A percentile compares a stretch with the other conserved stretches of the same genome.
Conservation (phyloP, 352 stramenopile species). For the Thraustochytrium sp. region DNA sequence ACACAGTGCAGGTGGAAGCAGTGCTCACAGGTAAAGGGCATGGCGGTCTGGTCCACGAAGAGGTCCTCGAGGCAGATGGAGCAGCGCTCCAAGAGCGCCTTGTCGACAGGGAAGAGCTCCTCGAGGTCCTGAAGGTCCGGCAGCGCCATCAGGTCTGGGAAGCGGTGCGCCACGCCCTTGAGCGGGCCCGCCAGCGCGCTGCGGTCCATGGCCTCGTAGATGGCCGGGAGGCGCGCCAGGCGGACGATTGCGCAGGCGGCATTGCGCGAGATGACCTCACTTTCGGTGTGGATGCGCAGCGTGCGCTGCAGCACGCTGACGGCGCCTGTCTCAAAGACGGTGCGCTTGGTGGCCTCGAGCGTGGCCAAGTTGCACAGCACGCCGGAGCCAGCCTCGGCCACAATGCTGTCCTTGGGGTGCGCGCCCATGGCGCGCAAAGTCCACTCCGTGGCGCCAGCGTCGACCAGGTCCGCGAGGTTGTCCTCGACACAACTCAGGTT, state of each 20-base stretch:
- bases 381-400: slow-evolving; percentile 4
- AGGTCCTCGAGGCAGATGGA: slow-evolving; percentile 34
- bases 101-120: slow-evolving; percentile 22
- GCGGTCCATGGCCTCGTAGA: background rate
- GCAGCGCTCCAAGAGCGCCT: background rate
- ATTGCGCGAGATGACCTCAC: background rate
- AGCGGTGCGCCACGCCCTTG: background rate
- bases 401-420: slow-evolving; percentile 8
- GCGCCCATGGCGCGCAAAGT: background rate
- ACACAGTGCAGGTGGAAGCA: slow-evolving; percentile 16
- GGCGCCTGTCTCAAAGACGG: background rate
- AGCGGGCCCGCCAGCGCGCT: background rate
- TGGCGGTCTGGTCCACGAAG: background rate
- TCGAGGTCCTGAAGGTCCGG: slow-evolving; percentile 17
- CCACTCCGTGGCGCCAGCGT: background rate
- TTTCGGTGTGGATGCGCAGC: background rate
- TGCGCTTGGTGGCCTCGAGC: background rate
- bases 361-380: slow-evolving; percentile 26
- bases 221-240: background rate
- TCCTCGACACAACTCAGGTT: slow-evolving; percentile 17
- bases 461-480: background rate
- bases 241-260: background rate
- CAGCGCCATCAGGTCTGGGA: background rate
- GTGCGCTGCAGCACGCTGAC: background rate
- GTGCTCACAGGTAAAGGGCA: slow-evolving; percentile 24